Evolutionary conservation across 306 rosid genomes (phyloP).

Genomic region (Sindora glabra): DNA sequence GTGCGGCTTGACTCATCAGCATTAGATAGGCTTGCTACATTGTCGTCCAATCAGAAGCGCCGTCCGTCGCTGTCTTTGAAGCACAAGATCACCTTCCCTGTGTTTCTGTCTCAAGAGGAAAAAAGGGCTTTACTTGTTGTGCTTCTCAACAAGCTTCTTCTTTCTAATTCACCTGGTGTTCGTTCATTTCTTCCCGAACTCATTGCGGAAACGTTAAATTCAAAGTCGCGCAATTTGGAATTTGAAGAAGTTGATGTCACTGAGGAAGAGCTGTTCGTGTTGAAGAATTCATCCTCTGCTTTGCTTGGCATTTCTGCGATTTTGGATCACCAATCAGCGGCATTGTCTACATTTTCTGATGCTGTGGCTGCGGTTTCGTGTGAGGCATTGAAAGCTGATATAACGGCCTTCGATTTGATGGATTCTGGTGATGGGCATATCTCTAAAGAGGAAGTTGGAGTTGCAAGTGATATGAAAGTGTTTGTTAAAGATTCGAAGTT

Average conservation of each 20-base stretch:
- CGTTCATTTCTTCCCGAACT: constrained; percentile 30
- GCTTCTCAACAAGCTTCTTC: constrained; percentile 64
- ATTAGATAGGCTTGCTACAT: constrained; percentile 38
- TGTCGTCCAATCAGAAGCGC: neutral
- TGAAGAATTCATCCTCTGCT: constrained; percentile 17
- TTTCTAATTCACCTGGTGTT: constrained; percentile 20
- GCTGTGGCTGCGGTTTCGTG: constrained; percentile 70
- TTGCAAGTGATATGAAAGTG: constrained; percentile 61
- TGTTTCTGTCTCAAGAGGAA: constrained; percentile 33
- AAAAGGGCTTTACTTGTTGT: constrained; percentile 41
- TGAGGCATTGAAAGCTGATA: constrained; percentile 68
- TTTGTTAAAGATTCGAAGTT: constrained; percentile 74
- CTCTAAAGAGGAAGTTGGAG: constrained; percentile 68
- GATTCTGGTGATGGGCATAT: constrained; percentile 75
- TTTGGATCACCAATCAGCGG: constrained; percentile 51
- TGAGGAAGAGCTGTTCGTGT: constrained; percentile 32
- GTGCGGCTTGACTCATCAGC: constrained; percentile 58
- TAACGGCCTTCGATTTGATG: constrained; percentile 41
- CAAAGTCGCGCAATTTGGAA: neutral
- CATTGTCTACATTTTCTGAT: constrained; percentile 39
- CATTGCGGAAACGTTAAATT: constrained; percentile 38
- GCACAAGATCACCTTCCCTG: constrained; percentile 28
- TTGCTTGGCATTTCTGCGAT: constrained; percentile 45
- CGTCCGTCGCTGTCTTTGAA: constrained; percentile 16
- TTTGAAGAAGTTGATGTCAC: constrained; percentile 35